A percentile compares a stretch with the other conserved stretches of the same genome.
Evolutionary conservation across 371 early-diverging fungal genomes (phyloP).

Genomic region (Mucor plumbeus): DNA sequence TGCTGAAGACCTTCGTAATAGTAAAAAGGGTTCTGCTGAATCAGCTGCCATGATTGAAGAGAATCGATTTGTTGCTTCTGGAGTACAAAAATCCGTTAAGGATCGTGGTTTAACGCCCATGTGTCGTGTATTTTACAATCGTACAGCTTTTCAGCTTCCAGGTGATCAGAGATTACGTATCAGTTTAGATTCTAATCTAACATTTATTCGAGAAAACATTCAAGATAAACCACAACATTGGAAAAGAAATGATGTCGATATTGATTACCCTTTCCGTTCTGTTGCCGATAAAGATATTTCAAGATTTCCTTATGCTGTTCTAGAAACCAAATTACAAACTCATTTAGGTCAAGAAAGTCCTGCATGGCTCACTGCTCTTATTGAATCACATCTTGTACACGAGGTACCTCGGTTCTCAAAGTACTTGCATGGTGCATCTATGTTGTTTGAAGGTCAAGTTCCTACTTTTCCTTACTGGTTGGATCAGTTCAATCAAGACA

Average conservation of each 20-base stretch:
- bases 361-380: conserved; percentile 60
- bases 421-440: conserved; percentile 94
- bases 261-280: conserved; percentile 90
- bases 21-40: conserved; percentile 57
- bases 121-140: conserved; percentile 95
- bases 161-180: conserved; percentile 95
- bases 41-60: conserved; percentile 70
- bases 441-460: conserved; percentile 83
- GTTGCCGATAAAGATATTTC: conserved; percentile 81
- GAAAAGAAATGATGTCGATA: conserved; percentile 90
- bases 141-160: conserved; percentile 99
- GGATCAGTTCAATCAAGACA: conserved; percentile 93
- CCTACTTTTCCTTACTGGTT: conserved; percentile 96
- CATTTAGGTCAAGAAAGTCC: conserved; percentile 79
- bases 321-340: conserved; percentile 97
- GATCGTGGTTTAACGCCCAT: conserved; percentile 82
- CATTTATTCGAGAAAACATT: conserved; percentile 94
- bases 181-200: conserved; percentile 96
- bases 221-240: conserved; percentile 65
- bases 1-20: conserved; percentile 76
- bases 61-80: conserved; percentile 76
- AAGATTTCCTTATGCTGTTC: conserved; percentile 95
- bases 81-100: conserved; percentile 84
- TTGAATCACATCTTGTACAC: conserved; percentile 86
- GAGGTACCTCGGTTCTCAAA: conserved; percentile 97